Evolutionary conservation across 768 basidiomycete genomes (phyloP).

Genomic region (Naganishia randhawae): DNA sequence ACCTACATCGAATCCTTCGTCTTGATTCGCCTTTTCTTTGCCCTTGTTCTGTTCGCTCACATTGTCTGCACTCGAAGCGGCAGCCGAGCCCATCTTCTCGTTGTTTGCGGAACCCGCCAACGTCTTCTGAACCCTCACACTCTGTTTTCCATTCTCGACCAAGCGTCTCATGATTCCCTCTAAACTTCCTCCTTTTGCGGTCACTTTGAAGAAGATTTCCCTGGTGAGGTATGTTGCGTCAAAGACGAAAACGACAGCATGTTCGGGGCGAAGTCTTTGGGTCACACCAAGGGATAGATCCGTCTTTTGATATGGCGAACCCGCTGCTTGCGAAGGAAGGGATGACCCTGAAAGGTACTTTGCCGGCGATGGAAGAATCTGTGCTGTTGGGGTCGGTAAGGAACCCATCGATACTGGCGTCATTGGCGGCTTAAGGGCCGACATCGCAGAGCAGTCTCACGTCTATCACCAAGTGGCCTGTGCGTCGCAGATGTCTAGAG

Average conservation of each 20-base stretch:
- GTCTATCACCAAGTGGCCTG: neutral
- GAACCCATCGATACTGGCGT: conserved; percentile 20
- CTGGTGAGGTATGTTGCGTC: conserved; percentile 19
- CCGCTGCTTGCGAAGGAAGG: neutral
- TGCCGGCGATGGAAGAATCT: conserved; percentile 10
- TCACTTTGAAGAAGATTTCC: conserved; percentile 21
- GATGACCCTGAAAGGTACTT: neutral
- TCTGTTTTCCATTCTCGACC: conserved; percentile 15
- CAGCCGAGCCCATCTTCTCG: neutral
- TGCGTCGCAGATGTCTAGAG: neutral
- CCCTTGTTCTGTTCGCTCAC: conserved; percentile 6
- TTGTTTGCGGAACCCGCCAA: neutral
- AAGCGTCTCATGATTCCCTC: conserved; percentile 15
- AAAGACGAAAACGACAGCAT: conserved; percentile 20
- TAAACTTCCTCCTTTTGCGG: conserved; percentile 20
- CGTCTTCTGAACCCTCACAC: neutral
- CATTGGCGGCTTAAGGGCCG: conserved; percentile 18
- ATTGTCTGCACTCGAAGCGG: neutral
- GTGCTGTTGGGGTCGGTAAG: conserved; percentile 6
- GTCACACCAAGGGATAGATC: neutral
- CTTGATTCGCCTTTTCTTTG: conserved; percentile 13
- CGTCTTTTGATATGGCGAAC: neutral
- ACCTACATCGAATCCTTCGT: conserved; percentile 19
- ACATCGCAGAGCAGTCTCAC: neutral
- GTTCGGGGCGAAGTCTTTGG: neutral